A percentile compares a stretch with the other conserved stretches of the same genome.
Conservation (phyloP, 768 basidiomycete species). For the Scleroderma bovista region DNA sequence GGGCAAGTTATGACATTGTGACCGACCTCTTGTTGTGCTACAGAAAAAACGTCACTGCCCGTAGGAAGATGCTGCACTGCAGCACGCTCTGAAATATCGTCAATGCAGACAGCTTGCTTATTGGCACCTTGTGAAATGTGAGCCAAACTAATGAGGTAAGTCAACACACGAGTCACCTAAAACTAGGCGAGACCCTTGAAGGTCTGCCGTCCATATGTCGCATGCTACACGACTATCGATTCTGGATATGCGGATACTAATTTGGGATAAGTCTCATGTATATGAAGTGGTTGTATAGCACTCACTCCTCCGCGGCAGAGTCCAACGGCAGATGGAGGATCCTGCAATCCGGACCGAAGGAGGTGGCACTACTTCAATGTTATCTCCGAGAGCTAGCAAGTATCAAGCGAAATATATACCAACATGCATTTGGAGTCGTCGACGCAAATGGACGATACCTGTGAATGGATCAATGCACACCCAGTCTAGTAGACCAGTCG, state of each 20-base stretch:
- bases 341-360: slow-evolving; percentile 47
- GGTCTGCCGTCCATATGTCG: slow-evolving; percentile 54
- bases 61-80: slow-evolving; percentile 42
- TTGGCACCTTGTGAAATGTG: slow-evolving; percentile 40
- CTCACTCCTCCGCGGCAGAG: slow-evolving; percentile 36
- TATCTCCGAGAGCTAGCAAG: slow-evolving; percentile 1
- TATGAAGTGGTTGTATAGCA: background rate
- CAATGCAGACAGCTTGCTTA: slow-evolving; percentile 45
- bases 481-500: background rate
- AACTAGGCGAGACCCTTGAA: slow-evolving; percentile 43
- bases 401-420: slow-evolving; percentile 16
- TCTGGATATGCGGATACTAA: slow-evolving; percentile 19
- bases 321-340: slow-evolving; percentile 42
- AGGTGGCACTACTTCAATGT: slow-evolving; percentile 44
- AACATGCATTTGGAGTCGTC: slow-evolving; percentile 48
- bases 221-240: slow-evolving; percentile 35
- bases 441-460: slow-evolving; percentile 50
- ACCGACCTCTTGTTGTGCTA: slow-evolving; percentile 48
- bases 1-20: background rate
- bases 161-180: slow-evolving; percentile 37
- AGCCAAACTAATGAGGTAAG: background rate
- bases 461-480: background rate
- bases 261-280: background rate
- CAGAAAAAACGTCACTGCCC: slow-evolving; percentile 57
- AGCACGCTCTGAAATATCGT: slow-evolving; percentile 40